Evolutionary conservation across 2,329 filamentous ascomycete species (phyloP).

Genomic region (Microascus cirrosus): DNA sequence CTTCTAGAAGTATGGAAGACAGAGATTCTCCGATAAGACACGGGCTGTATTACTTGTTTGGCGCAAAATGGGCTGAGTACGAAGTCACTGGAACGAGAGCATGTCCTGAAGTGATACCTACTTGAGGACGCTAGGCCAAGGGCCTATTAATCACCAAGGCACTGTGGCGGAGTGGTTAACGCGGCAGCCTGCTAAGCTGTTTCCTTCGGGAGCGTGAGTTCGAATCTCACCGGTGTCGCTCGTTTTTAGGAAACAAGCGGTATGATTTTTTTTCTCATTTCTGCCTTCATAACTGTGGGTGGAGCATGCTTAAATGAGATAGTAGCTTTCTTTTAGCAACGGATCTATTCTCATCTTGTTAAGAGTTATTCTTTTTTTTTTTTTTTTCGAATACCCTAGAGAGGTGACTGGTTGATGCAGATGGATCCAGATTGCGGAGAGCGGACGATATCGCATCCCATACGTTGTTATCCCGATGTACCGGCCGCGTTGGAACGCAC

Average conservation of each 20-base stretch:
- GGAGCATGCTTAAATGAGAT: too few relatives aligned
- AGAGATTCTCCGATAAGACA: too few relatives aligned
- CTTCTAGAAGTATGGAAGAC: too few relatives aligned
- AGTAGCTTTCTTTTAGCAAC: not conserved
- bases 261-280: not conserved
- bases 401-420: not conserved
- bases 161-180: not conserved
- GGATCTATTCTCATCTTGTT: not conserved
- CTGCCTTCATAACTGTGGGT: not conserved
- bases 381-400: not conserved
- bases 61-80: too few relatives aligned
- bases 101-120: too few relatives aligned
- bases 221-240: not conserved
- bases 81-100: too few relatives aligned
- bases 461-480: not conserved
- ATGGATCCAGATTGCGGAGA: not conserved
- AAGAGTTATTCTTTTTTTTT: not conserved
- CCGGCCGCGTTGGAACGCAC: not conserved
- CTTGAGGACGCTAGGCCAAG: too few relatives aligned
- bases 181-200: not conserved
- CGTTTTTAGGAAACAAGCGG: too few relatives aligned
- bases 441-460: not conserved
- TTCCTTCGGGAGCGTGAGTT: not conserved
- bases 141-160: not conserved
- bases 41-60: too few relatives aligned